A percentile compares a stretch with the other conserved stretches of the same genome.
Conservation (phyloP, 768 basidiomycete genomes). For the Trametes cingulata region DNA sequence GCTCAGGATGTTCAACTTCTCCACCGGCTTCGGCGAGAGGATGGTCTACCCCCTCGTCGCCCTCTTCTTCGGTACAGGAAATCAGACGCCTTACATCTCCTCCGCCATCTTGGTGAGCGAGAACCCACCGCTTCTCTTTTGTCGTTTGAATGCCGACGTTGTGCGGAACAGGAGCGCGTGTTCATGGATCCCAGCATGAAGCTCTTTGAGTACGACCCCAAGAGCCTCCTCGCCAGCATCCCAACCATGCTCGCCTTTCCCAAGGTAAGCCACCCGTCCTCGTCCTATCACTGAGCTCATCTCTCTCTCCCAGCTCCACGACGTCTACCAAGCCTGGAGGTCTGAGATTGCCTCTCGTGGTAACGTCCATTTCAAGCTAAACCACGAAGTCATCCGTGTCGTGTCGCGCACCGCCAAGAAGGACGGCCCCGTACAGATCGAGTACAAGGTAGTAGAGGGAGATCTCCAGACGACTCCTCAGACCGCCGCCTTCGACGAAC, state of each 20-base stretch:
- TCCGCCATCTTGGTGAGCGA: constrained; percentile 33
- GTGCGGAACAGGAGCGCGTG: constrained; percentile 31
- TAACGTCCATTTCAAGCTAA: constrained; percentile 31
- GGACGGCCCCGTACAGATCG: constrained; percentile 25
- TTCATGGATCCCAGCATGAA: constrained; percentile 39
- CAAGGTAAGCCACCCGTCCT: constrained; percentile 22
- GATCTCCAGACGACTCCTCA: constrained; percentile 14
- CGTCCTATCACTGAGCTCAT: neutral
- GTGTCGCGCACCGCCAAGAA: constrained; percentile 25
- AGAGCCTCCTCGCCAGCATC: constrained; percentile 35
- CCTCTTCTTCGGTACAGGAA: constrained; percentile 40
- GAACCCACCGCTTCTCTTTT: neutral
- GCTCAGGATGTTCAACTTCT: constrained; percentile 38
- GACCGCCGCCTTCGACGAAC: constrained; percentile 42
- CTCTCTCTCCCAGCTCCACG: constrained; percentile 23
- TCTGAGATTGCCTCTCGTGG: constrained; percentile 25
- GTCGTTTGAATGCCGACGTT: neutral
- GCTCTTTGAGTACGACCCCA: constrained; percentile 36
- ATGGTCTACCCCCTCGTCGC: constrained; percentile 40
- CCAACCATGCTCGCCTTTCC: constrained; percentile 42
- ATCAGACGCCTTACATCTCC: constrained; percentile 40
- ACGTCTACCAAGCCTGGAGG: constrained; percentile 36
- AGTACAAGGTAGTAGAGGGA: constrained; percentile 19
- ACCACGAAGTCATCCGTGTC: constrained; percentile 29
- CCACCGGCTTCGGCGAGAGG: constrained; percentile 37